Percentiles rank a stretch among this genome's conserved stretches.
phyloP scores from a whole-genome alignment of 768 basidiomycete species.

The Tylopilus intermedius region DNA sequence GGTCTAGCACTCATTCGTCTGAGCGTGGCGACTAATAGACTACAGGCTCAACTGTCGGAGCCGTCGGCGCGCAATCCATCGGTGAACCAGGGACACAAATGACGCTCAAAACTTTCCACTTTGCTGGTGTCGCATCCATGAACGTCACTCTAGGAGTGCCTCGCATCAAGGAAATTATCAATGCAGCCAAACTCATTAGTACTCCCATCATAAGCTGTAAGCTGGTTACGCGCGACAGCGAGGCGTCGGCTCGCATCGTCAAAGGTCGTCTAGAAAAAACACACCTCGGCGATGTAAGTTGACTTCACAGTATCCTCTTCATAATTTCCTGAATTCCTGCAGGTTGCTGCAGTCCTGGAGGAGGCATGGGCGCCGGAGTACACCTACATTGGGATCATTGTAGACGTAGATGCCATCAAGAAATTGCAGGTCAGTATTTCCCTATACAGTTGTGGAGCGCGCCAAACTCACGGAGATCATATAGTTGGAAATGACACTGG shows the following conservation, averaged over 20 bases:
- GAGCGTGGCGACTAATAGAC: neutral
- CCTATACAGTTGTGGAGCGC: neutral
- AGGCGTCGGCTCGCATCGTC: conserved; percentile 95
- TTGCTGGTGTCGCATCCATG: conserved; percentile 99
- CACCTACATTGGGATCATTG: conserved; percentile 88
- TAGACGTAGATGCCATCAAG: conserved; percentile 83
- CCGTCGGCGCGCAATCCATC: conserved; percentile 97
- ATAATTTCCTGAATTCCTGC: neutral
- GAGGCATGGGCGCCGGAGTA: conserved; percentile 94
- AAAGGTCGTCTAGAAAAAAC: conserved; percentile 96
- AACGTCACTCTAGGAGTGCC: conserved; percentile 99
- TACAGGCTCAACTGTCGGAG: conserved; percentile 92
- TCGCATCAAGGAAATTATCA: conserved; percentile 99
- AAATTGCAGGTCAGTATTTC: conserved; percentile 66
- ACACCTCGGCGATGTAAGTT: conserved; percentile 79
- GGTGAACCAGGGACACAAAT: conserved; percentile 99
- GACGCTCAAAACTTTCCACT: conserved; percentile 99
- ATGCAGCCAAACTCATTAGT: conserved; percentile 94
- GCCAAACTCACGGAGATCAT: neutral
- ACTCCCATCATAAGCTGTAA: conserved; percentile 98
- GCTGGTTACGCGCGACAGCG: conserved; percentile 77
- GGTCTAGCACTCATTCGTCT: neutral
- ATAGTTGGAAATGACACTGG: conserved; percentile 87
- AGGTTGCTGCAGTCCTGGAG: conserved; percentile 90
- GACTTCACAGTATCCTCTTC: neutral